Evolutionary conservation across 1,284 basidiomycete species (phyloP), one percentile per base, ranked within the genome.

Genomic region (Cutaneotrichosporon sp.): DNA sequence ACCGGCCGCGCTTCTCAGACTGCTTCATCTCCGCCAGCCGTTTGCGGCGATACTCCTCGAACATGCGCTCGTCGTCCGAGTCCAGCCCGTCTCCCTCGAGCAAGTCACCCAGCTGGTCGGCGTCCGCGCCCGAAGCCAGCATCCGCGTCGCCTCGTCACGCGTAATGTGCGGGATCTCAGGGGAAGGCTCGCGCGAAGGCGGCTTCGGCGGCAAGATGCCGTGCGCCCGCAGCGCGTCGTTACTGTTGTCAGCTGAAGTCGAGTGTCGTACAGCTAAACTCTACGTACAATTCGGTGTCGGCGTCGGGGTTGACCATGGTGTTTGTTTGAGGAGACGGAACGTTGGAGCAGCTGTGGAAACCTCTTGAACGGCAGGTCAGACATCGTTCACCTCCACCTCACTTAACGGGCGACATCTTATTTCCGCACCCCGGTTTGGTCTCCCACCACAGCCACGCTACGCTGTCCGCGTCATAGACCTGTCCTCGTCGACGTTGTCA

Each of bases 141-240:
- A 72, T 70, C 18, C 68, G 67, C 8, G 72, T 86, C 81, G 42
- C 67, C 49, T 77, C 73, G 7, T 52, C 53, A 37, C 70, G 67
- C 5, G 72, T 68, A 17, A 75, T 72, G 51, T 74, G 67, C 17
- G 70, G 70, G 30, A 73, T 66, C 41, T 88, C 86, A 8, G 89
- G 88, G 0, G 85, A 81, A 2, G 80, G 83, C 4, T 85, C 61
- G 21, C 70, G 85, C 3, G 84, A 78, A 8, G 81, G 74, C 49
- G 83, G 80, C 53, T 81, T 83, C 0, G 86, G 86, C 7, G 91
- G 90, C 18, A 96, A 77, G 65, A 96, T 93, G 36, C 91, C 91
- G 66, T 92, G 83, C 65, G 89, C 88, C 52, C 91, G 87, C 9
- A 96, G 83, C 30, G 87, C 88, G 69, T 93, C 92, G 75, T 96